A percentile compares a stretch with the other conserved stretches of the same genome.
These are phyloP conservation scores for Durio zibethinus DNA, from an alignment of 345 rosid species.

Conservation along the genomic window DNA sequence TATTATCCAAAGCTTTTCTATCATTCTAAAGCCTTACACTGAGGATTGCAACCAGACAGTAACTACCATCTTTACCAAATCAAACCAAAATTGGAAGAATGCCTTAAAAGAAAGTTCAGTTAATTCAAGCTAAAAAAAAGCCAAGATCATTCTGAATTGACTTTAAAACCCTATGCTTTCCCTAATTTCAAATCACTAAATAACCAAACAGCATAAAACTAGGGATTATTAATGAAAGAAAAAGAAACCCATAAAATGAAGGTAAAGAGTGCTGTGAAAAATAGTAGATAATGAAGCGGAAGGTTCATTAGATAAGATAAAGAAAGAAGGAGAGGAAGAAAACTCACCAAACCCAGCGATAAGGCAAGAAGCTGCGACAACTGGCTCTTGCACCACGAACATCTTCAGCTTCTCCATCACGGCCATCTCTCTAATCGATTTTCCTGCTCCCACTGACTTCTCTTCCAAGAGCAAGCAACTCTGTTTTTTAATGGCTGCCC, in stretches of 20 bases:
- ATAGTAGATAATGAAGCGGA: neutral
- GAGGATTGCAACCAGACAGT: neutral
- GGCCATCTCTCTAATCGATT: constrained; percentile 42
- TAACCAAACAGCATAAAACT: neutral
- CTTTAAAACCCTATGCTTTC: neutral
- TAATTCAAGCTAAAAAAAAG: neutral
- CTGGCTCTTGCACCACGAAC: constrained; percentile 87
- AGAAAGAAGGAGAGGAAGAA: constrained; percentile 6
- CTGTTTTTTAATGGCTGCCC: neutral
- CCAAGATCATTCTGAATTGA: neutral
- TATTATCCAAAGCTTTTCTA: neutral
- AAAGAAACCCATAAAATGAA: neutral
- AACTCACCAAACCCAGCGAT: constrained; percentile 74
- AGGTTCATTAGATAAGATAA: neutral
- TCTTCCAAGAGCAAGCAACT: constrained; percentile 6
- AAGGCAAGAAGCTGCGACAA: constrained; percentile 82
- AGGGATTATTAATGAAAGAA: neutral
- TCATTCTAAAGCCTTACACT: neutral
- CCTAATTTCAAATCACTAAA: neutral
- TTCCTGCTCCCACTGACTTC: neutral
- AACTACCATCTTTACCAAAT: neutral
- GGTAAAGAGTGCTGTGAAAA: neutral
- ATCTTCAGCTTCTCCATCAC: constrained; percentile 81
- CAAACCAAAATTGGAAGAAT: neutral
- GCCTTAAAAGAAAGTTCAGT: neutral